Base-by-base conservation (phyloP, 306 rosid genomes). In the Trifolium fragiferum region DNA sequence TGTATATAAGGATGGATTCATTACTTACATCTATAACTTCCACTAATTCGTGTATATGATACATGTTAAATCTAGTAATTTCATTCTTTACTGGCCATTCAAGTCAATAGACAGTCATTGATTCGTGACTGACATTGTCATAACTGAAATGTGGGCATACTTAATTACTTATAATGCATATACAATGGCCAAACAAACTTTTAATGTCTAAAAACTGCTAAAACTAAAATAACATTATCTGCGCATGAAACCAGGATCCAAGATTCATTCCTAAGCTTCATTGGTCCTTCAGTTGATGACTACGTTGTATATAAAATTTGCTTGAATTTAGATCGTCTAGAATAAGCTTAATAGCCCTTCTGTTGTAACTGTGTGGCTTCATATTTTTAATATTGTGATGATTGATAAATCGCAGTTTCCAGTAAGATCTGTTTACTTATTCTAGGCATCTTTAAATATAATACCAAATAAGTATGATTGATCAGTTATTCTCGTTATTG, bases 41-140 rank as follows among this genome's bases (percentile, higher is more conserved):
- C 20, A 10, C 19, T 14, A 51, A n/a, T 38, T 5, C 6, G 20
- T 43, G 47, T 35, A 65, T 51, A 20, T 54, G 5, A 21, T 53
- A 16, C 69, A 43, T 53, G 32, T 69, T 53, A 43, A 69, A 51
- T 43, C 68, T 69, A 35, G 38, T 57, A 21, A 21, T 63, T 44
- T 27, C 53, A 40, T 67, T 19, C 41, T 23, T 70, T 74, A 44
- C 21, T 19, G 53, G 65, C 41, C 35, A 33, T 55, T 14, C 58
- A 53, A 80, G 43, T 46, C 54, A 46, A 73, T 44, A 64, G 14
- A 53, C 66, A 11, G 23, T 20, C 62, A 57, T 54, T 67, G 8
- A 49, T 23, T 80, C 15, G 23, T 58, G 73, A 62, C 15, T 61
- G 61, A 60, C 46, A 38, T 47, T 68, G 12, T 59, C 23, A 38